Conservation (phyloP, 2,329 filamentous ascomycete species). For the Venturiaceae sp. region DNA sequence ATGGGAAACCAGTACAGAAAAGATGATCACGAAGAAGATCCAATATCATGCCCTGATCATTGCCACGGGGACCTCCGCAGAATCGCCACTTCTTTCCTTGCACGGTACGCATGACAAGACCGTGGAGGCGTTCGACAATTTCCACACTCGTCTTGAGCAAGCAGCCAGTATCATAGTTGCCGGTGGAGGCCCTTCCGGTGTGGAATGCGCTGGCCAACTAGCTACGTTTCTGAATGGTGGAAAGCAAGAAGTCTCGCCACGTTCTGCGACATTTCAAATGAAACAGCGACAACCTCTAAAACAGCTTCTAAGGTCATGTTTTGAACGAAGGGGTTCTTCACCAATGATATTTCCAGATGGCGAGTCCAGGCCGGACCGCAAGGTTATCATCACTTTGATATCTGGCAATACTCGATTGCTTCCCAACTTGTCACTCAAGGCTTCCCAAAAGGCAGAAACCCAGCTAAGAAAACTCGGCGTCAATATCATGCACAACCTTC, state of each 20-base stretch:
- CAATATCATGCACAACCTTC: constrained; percentile 14
- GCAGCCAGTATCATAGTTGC: constrained; percentile 25
- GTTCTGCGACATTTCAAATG: neutral
- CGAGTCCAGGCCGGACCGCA: neutral
- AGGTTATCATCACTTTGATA: constrained; percentile 22
- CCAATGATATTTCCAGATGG: neutral
- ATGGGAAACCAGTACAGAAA: neutral
- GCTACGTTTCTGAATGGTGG: constrained; percentile 20
- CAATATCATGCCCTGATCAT: constrained; percentile 25
- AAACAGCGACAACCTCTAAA: neutral
- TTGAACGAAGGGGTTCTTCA: neutral
- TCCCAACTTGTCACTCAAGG: constrained; percentile 16
- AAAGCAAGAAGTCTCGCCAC: neutral
- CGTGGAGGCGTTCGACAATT: constrained; percentile 18
- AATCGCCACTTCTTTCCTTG: constrained; percentile 24
- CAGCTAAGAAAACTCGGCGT: constrained; percentile 20
- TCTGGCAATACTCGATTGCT: constrained; percentile 20
- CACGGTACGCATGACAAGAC: constrained; percentile 24
- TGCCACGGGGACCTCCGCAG: constrained; percentile 25
- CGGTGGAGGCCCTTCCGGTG: constrained; percentile 25
- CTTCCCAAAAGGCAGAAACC: constrained; percentile 21
- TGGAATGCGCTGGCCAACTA: constrained; percentile 28
- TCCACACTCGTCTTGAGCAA: constrained; percentile 17
- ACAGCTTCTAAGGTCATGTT: neutral
- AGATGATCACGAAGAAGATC: constrained; percentile 14